These are phyloP conservation scores for Coccomyxa subellipsoidea DNA, from an alignment of 163 green algal species.

Conservation along the genomic window DNA sequence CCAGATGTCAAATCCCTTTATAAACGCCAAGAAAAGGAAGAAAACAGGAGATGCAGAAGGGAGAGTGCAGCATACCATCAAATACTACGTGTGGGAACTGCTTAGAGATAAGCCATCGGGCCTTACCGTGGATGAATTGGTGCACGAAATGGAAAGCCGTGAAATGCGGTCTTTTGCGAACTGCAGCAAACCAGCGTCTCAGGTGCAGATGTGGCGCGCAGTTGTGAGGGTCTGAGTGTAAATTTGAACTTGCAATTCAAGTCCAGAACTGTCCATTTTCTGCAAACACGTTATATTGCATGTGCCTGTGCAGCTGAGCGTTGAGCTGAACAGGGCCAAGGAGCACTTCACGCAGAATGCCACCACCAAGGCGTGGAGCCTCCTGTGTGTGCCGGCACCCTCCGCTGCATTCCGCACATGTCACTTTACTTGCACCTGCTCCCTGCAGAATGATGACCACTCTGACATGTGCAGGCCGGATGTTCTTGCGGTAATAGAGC, in stretches of 20 bases:
- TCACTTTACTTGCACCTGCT: too few relatives aligned
- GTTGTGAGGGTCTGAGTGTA: too few relatives aligned
- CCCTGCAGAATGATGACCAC: too few relatives aligned
- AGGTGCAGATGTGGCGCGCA: background rate
- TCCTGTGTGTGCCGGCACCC: background rate
- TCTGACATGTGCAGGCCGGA: too few relatives aligned
- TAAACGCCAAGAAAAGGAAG: background rate
- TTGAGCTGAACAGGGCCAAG: background rate
- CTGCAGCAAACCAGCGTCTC: background rate
- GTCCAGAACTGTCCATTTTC: too few relatives aligned
- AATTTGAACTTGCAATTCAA: too few relatives aligned
- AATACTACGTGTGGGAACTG: background rate
- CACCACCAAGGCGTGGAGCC: background rate
- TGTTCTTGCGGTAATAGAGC: too few relatives aligned
- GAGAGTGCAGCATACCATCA: background rate
- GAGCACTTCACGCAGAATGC: background rate
- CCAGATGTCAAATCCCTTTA: background rate
- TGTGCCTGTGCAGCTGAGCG: background rate
- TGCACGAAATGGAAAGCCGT: background rate
- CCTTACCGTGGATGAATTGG: background rate
- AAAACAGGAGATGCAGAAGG: background rate
- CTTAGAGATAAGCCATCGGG: background rate
- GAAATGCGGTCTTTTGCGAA: background rate
- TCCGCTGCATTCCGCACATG: too few relatives aligned
- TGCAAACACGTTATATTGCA: too few relatives aligned